A percentile compares a stretch with the other conserved stretches of the same genome.
Conservation (phyloP, 2,329 filamentous ascomycete species). For the Coniochaeta hoffmannii region DNA sequence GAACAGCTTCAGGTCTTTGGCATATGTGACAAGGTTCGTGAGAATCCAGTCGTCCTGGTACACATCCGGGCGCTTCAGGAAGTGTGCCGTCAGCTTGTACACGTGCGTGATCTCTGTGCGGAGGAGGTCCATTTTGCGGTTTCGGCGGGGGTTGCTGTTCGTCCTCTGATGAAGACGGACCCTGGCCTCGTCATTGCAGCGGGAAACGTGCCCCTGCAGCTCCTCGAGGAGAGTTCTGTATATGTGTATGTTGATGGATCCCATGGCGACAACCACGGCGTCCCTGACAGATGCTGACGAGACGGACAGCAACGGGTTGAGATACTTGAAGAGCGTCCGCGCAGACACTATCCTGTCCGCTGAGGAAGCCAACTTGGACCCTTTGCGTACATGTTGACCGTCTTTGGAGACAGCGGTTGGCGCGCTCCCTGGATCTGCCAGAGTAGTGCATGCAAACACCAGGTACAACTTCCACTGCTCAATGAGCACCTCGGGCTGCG, state of each 20-base stretch:
- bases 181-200: conserved; percentile 84
- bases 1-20: conserved; percentile 88
- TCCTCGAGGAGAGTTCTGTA: conserved; percentile 88
- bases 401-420: conserved; percentile 49
- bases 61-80: conserved; percentile 70
- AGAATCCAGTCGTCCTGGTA: conserved; percentile 87
- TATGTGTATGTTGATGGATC: conserved; percentile 90
- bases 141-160: conserved; percentile 73
- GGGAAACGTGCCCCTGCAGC: conserved; percentile 75
- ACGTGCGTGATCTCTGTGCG: conserved; percentile 94
- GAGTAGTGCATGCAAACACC: conserved; percentile 92
- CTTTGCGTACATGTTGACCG: conserved; percentile 72
- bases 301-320: conserved; percentile 79
- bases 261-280: conserved; percentile 84
- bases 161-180: conserved; percentile 80
- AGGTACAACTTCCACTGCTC: conserved; percentile 98
- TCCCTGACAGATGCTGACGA: conserved; percentile 76
- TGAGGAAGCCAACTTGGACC: conserved; percentile 60
- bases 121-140: conserved; percentile 75
- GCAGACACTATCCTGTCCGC: conserved; percentile 80
- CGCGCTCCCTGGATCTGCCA: conserved; percentile 71
- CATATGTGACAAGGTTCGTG: conserved; percentile 79
- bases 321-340: conserved; percentile 79
- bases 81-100: conserved; percentile 88
- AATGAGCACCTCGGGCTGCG: conserved; percentile 78